Percentiles rank a stretch among this genome's conserved stretches.
Conservation (phyloP, 164 flowering plant species). For the Malania oleifera region DNA sequence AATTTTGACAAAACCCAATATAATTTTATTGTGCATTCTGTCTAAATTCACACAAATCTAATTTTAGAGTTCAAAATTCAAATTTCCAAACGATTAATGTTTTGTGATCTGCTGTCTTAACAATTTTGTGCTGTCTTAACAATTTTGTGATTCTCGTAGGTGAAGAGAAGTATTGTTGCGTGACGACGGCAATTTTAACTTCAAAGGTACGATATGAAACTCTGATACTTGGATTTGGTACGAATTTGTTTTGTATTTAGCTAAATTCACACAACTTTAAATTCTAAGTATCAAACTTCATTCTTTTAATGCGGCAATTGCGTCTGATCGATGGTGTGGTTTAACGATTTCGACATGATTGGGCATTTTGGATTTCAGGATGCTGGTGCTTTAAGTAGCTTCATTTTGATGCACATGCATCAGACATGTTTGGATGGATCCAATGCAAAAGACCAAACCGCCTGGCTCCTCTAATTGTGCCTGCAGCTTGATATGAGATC, state of each 20-base stretch:
- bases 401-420: constrained; percentile 25
- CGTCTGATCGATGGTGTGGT: too few relatives aligned
- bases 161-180: constrained; percentile 2
- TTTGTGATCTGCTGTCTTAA: not conserved
- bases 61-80: too few relatives aligned
- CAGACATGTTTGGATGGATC: constrained; percentile 28
- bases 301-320: too few relatives aligned
- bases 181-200: constrained; percentile 15
- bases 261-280: too few relatives aligned
- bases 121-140: not conserved
- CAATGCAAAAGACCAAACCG: constrained; percentile 1
- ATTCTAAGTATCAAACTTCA: too few relatives aligned
- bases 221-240: not conserved
- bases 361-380: constrained; percentile 5
- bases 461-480: constrained; percentile 16
- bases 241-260: too few relatives aligned
- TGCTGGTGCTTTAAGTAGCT: constrained; percentile 13
- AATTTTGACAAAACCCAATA: too few relatives aligned
- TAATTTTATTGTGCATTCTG: too few relatives aligned
- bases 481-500: not conserved
- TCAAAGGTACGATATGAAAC: constrained; percentile 9
- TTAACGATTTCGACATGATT: too few relatives aligned
- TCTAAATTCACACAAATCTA: too few relatives aligned
- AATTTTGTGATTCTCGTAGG: not conserved
- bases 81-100: too few relatives aligned